Base-by-base conservation (phyloP, 2,329 filamentous ascomycete species). In the Trichoderma sp. region DNA sequence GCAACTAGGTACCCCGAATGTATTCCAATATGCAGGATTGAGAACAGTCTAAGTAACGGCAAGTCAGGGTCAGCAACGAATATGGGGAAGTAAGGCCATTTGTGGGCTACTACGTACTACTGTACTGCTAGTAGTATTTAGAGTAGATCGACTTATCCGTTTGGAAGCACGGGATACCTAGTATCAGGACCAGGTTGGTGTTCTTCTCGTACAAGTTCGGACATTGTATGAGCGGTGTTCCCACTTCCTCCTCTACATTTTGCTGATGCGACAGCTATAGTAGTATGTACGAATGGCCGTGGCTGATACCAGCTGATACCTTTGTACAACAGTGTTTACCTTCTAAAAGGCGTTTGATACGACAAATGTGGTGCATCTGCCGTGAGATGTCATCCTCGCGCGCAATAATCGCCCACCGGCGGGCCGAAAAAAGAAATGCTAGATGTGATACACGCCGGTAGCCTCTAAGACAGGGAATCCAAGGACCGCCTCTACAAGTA, bases 231-330 rank as follows among this genome's bases (percentile, higher is more conserved):
- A 40, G 27, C 37, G 35, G 53, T 66, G 53, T 58, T 66, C 53
- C 62, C 63, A 66, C 63, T 58, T 66, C 53, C 62, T 53, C 62
- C 37, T 35, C 24, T 40, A 43, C 29, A 37, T 58, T 57, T 43
- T 55, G 29, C 40, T 16, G 43, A 58, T 53, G 60, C 57, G 19
- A 21, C 63, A 43, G 40, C 40, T 43, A 43, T 43, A 43, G 40
- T 43, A 43, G 16, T 43, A 43, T 16, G 40, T 57, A 52, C 21
- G 55, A 67, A 67, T 59, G 29, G 63, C 63, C 31, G 63, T 67
- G 55, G 63, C 63, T 37, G 40, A 47, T 52, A 40, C 40, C 55
- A 58, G 55, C 24, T 49, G 40, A 56, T 52, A 40, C 47, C 55
- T 29, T 35, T 58, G 27, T 24, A 47, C 43, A n/a, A 47, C 60